Percentiles rank a stretch among this genome's conserved stretches.
Evolutionary conservation across 805 yeast genomes (phyloP).

Genomic region (Wickerhamiella azyma): DNA sequence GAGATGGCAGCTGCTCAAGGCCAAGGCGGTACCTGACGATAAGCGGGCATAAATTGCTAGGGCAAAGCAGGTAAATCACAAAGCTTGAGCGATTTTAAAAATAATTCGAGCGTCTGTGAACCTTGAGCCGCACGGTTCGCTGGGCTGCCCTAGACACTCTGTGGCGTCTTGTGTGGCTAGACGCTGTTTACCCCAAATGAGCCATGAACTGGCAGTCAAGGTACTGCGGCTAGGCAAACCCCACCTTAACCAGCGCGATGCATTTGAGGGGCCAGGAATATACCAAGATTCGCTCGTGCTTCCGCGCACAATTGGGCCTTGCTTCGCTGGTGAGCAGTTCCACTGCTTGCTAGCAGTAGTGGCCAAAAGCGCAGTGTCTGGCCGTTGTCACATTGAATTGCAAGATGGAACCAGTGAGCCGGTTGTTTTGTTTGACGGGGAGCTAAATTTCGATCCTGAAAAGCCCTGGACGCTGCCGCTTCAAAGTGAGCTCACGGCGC

Average conservation of each 20-base stretch:
- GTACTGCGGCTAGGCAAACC: constrained; percentile 24
- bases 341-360: constrained; percentile 16
- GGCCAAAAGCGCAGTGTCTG: neutral
- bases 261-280: constrained; percentile 12
- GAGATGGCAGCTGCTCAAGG: too few relatives aligned
- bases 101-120: too few relatives aligned
- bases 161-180: neutral
- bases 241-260: constrained; percentile 15
- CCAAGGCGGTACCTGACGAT: too few relatives aligned
- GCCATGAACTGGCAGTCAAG: constrained; percentile 15
- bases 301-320: constrained; percentile 20
- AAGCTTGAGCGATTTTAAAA: too few relatives aligned
- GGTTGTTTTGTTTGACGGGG: neutral
- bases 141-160: neutral
- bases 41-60: too few relatives aligned
- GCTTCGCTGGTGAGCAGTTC: constrained; percentile 25
- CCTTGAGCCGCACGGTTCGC: too few relatives aligned
- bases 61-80: too few relatives aligned
- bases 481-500: constrained; percentile 17
- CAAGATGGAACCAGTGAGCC: neutral
- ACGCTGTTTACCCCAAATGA: neutral
- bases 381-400: neutral
- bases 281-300: constrained; percentile 16
- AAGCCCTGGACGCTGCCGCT: constrained; percentile 5
- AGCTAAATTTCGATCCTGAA: neutral